Evolutionary conservation across 148 eudicot species (phyloP).

Genomic region (Fagopyrum esculentum): DNA sequence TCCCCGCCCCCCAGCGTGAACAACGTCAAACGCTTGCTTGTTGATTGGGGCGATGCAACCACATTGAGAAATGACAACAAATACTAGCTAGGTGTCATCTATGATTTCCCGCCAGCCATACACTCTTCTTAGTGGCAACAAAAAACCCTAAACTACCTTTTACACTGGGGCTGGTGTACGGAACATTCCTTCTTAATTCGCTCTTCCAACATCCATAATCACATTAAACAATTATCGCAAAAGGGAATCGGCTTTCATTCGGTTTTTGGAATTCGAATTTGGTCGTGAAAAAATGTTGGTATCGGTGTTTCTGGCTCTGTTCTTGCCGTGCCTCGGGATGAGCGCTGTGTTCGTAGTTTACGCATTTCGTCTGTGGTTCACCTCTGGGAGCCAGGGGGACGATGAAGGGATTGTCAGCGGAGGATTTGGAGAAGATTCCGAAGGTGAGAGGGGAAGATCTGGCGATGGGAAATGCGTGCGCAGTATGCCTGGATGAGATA

Average conservation of each 20-base stretch:
- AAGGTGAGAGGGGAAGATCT: constrained; percentile 53
- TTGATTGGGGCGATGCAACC: no score
- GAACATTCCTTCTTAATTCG: background rate
- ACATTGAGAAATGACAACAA: no score
- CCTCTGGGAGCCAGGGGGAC: constrained; percentile 18
- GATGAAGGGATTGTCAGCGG: constrained; percentile 46
- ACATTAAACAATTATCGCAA: background rate
- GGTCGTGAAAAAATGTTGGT: constrained; percentile 29
- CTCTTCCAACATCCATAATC: background rate
- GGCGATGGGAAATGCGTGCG: constrained; percentile 61
- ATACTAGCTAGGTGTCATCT: no score
- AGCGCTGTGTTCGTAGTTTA: constrained; percentile 65
- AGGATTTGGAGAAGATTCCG: constrained; percentile 75
- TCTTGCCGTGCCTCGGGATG: constrained; percentile 79
- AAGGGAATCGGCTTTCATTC: background rate
- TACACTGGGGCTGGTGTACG: background rate
- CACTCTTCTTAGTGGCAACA: background rate
- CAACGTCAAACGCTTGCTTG: no score
- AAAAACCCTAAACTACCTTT: background rate
- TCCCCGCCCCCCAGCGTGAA: no score
- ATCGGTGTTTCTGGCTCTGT: constrained; percentile 57
- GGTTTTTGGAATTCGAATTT: background rate
- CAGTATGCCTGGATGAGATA: constrained; percentile 79
- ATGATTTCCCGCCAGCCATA: no score
- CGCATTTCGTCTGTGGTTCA: constrained; percentile 55